phyloP scores from a whole-genome alignment of 768 basidiomycete genomes.

The Hygrocybe punicea region DNA sequence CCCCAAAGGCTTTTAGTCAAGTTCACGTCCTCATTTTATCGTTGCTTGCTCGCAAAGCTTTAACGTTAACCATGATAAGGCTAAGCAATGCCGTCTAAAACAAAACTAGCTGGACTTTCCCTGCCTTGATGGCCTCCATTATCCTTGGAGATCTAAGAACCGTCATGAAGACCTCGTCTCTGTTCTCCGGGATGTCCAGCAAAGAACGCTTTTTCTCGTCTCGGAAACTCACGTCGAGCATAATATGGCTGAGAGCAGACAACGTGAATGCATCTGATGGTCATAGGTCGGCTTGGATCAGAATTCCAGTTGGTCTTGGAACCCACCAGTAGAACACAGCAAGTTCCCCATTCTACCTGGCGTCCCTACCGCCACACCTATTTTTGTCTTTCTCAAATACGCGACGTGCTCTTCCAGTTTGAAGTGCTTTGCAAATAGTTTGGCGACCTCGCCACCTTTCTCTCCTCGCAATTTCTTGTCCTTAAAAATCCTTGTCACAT shows the following conservation, averaged over 20 bases:
- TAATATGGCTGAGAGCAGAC: constrained; percentile 77
- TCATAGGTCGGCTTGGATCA: constrained; percentile 6
- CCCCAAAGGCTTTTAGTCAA: constrained; percentile 81
- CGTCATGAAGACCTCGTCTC: constrained; percentile 74
- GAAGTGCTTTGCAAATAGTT: constrained; percentile 94
- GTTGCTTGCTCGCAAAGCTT: not conserved
- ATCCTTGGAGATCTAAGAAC: constrained; percentile 64
- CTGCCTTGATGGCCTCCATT: constrained; percentile 59
- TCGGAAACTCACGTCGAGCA: constrained; percentile 69
- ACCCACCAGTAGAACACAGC: constrained; percentile 60
- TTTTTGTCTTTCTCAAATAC: constrained; percentile 80
- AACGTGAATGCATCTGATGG: constrained; percentile 63
- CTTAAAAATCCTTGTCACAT: constrained; percentile 73
- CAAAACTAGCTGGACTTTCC: constrained; percentile 76
- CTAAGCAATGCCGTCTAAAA: constrained; percentile 32
- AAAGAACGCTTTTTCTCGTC: constrained; percentile 75
- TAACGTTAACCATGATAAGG: no score
- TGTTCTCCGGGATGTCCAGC: constrained; percentile 79
- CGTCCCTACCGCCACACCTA: constrained; percentile 88
- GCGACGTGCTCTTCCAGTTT: constrained; percentile 84
- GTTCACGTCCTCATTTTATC: constrained; percentile 3
- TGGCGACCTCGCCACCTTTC: constrained; percentile 88
- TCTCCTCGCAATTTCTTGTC: constrained; percentile 68
- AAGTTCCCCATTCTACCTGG: constrained; percentile 89
- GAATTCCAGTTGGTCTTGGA: not conserved